A percentile compares a stretch with the other conserved stretches of the same genome.
Evolutionary conservation across 805 yeast genomes (phyloP).

Genomic region (Kodamaea restingae): DNA sequence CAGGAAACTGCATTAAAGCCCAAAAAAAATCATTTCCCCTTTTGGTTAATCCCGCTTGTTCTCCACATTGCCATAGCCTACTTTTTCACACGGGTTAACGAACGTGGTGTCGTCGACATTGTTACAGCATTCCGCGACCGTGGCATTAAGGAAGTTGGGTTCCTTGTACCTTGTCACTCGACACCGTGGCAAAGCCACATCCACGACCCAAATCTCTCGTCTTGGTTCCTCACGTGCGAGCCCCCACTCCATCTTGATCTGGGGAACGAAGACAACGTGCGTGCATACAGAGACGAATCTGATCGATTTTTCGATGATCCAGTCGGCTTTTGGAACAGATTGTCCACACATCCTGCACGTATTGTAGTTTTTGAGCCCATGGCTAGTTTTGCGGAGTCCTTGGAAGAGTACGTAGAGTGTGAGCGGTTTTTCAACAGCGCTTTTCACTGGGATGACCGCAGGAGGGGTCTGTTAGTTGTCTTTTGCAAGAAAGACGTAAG

Average conservation of each 20-base stretch:
- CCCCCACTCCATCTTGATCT: constrained; percentile 62
- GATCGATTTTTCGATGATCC: constrained; percentile 77
- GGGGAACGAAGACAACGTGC: constrained; percentile 24
- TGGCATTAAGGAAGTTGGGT: constrained; percentile 56
- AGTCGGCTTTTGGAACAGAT: constrained; percentile 39
- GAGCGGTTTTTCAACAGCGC: constrained; percentile 69
- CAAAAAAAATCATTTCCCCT: too few species aligned
- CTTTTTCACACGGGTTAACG: constrained; percentile 67
- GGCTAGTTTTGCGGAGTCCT: constrained; percentile 41
- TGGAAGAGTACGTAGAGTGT: constrained; percentile 40
- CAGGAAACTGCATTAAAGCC: too few species aligned
- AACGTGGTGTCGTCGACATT: constrained; percentile 78
- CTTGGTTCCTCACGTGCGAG: constrained; percentile 85
- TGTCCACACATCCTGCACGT: background rate
- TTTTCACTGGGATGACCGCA: constrained; percentile 81
- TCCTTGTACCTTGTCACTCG: constrained; percentile 94
- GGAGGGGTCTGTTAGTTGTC: constrained; percentile 75
- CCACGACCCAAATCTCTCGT: constrained; percentile 49
- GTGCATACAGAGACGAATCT: constrained; percentile 74
- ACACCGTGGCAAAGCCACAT: constrained; percentile 91
- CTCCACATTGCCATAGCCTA: constrained; percentile 41
- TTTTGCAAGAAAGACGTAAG: constrained; percentile 36
- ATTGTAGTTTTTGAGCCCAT: constrained; percentile 21
- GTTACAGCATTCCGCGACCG: constrained; percentile 46
- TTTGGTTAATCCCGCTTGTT: constrained; percentile 7